phyloP scores from a whole-genome alignment of 1,284 basidiomycete species.

The Chiua sp. region DNA sequence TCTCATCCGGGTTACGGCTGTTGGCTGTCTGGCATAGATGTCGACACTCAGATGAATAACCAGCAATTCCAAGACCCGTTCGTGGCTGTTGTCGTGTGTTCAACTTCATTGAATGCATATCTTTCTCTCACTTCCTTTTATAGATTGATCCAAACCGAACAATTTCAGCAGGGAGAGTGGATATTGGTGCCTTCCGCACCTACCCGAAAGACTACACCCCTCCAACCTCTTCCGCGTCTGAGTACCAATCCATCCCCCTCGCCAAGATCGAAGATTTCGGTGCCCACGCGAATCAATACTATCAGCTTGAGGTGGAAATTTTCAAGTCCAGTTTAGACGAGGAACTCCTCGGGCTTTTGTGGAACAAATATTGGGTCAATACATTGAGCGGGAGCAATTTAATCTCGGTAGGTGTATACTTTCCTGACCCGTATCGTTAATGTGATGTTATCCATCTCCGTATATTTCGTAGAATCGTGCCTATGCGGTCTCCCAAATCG shows the following conservation, averaged over 20 bases:
- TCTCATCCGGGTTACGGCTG: slow-evolving; percentile 98
- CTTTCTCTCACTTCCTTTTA: slow-evolving; percentile 1
- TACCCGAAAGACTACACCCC: slow-evolving; percentile 94
- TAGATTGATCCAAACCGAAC: slow-evolving; percentile 99
- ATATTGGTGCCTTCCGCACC: slow-evolving; percentile 98
- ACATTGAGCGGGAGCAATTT: slow-evolving; percentile 92
- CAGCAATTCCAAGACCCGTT: slow-evolving; percentile 97
- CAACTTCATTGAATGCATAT: background rate
- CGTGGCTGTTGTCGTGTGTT: slow-evolving; percentile 91
- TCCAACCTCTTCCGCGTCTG: slow-evolving; percentile 67
- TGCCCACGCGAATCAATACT: slow-evolving; percentile 97
- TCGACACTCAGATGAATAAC: slow-evolving; percentile 94
- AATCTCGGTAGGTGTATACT: slow-evolving; percentile 75
- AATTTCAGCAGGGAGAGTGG: slow-evolving; percentile 96
- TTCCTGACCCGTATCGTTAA: background rate
- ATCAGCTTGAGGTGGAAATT: slow-evolving; percentile 91
- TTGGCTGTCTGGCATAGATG: slow-evolving; percentile 97
- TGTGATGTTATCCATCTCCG: background rate
- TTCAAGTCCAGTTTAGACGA: slow-evolving; percentile 93
- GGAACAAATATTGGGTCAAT: slow-evolving; percentile 99
- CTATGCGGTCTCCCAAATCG: slow-evolving; percentile 89
- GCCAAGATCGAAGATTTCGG: slow-evolving; percentile 98
- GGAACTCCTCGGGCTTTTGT: slow-evolving; percentile 86
- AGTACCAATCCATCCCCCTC: slow-evolving; percentile 95
- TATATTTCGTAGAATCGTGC: slow-evolving; percentile 74